phyloP scores from a whole-genome alignment of 2,329 filamentous ascomycete genomes.

The Scedosporium minutisporum region DNA sequence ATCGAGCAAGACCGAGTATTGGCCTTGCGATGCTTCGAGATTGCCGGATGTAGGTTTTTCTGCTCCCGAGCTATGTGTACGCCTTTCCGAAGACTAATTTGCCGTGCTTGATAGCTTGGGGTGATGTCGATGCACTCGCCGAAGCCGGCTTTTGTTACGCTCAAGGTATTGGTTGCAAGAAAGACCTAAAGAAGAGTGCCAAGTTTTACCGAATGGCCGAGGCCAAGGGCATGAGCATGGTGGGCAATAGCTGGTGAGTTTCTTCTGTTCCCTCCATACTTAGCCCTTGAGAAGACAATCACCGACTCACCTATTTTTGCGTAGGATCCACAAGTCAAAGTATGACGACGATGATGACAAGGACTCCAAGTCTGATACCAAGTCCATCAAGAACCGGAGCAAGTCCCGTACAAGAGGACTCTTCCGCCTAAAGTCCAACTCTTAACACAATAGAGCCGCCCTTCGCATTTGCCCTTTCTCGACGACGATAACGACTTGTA shows the following conservation, averaged over 20 bases:
- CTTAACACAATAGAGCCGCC: conserved; percentile 12
- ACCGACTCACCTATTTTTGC: conserved; percentile 4
- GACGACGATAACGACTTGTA: conserved; percentile 14
- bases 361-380: conserved; percentile 36
- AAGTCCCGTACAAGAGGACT: conserved; percentile 69
- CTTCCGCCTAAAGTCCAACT: conserved; percentile 43
- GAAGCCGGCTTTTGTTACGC: conserved; percentile 96
- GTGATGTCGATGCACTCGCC: conserved; percentile 84
- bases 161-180: conserved; percentile 87
- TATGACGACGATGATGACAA: conserved; percentile 58
- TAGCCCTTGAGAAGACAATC: not conserved
- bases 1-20: conserved; percentile 85
- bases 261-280: not conserved
- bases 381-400: conserved; percentile 62
- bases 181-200: conserved; percentile 89
- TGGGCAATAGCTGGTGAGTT: conserved; percentile 90
- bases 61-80: not conserved
- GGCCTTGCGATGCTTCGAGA: conserved; percentile 88
- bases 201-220: conserved; percentile 85
- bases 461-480: not conserved
- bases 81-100: not conserved
- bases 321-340: conserved; percentile 92
- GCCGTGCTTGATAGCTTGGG: conserved; percentile 57
- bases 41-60: conserved; percentile 63
- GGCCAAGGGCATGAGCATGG: conserved; percentile 90